Evolutionary conservation across 2,329 filamentous ascomycete species (phyloP).

Genomic region (Neopestalotiopsis sp.): DNA sequence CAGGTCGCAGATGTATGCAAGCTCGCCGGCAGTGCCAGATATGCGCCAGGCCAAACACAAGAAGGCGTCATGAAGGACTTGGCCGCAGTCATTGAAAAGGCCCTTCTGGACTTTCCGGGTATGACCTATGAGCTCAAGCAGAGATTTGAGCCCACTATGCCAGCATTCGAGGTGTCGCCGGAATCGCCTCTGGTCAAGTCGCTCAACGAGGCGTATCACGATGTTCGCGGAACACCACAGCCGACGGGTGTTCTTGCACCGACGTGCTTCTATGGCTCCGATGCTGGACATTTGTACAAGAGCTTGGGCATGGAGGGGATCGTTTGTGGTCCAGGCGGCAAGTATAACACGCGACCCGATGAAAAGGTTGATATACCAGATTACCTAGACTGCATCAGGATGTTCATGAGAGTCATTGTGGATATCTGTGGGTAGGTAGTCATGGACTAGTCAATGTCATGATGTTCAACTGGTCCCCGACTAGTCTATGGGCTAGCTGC

Average conservation of each 20-base stretch:
- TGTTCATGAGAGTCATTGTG: constrained; percentile 34
- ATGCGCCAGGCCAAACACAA: constrained; percentile 33
- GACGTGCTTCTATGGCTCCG: constrained; percentile 34
- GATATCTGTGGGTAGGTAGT: constrained; percentile 31
- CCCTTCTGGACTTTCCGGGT: constrained; percentile 25
- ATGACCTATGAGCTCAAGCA: constrained; percentile 32
- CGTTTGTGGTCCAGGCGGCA: constrained; percentile 33
- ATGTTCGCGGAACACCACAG: constrained; percentile 26
- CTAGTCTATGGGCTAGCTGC: no score
- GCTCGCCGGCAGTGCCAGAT: constrained; percentile 31
- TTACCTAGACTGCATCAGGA: constrained; percentile 32
- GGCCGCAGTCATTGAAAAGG: constrained; percentile 23
- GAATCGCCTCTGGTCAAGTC: constrained; percentile 27
- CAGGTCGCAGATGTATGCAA: constrained; percentile 33
- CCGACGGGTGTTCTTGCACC: constrained; percentile 32
- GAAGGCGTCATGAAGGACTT: constrained; percentile 31
- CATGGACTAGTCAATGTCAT: not conserved
- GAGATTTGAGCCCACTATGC: constrained; percentile 31
- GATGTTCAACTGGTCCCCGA: not conserved
- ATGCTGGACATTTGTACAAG: constrained; percentile 33
- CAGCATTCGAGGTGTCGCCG: constrained; percentile 29
- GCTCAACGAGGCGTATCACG: constrained; percentile 29
- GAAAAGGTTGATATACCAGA: constrained; percentile 34
- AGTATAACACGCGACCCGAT: constrained; percentile 33
- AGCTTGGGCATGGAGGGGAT: constrained; percentile 32